These are phyloP conservation scores for Tolypocladium album DNA, from an alignment of 2,329 filamentous ascomycete species.

Conservation along the genomic window DNA sequence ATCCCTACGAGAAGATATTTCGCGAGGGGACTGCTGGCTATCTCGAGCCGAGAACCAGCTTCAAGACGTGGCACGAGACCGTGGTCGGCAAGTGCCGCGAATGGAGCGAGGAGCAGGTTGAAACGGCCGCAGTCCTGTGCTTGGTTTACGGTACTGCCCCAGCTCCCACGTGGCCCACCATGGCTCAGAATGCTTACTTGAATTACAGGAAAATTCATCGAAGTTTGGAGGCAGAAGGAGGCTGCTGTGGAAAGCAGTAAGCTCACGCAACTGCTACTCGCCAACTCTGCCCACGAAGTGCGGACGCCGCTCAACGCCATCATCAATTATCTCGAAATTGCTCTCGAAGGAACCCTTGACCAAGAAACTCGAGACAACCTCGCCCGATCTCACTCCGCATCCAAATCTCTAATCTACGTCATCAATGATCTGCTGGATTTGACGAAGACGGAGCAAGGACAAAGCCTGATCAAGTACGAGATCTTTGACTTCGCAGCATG, in stretches of 20 bases:
- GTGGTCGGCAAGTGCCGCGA: slow-evolving; percentile 74
- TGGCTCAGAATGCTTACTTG: slow-evolving; percentile 2
- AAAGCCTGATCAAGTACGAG: slow-evolving; percentile 69
- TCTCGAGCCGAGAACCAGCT: slow-evolving; percentile 69
- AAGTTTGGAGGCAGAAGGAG: slow-evolving; percentile 89
- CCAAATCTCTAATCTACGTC: slow-evolving; percentile 85
- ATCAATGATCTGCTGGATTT: slow-evolving; percentile 87
- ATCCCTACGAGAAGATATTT: slow-evolving; percentile 70
- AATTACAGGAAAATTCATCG: slow-evolving; percentile 58
- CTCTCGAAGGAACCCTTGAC: slow-evolving; percentile 70
- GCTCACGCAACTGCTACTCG: slow-evolving; percentile 65
- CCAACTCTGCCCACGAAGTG: slow-evolving; percentile 87
- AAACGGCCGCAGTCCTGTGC: slow-evolving; percentile 79
- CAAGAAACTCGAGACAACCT: slow-evolving; percentile 77
- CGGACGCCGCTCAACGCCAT: slow-evolving; percentile 86
- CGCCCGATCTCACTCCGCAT: slow-evolving; percentile 76
- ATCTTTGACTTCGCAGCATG: slow-evolving; percentile 62
- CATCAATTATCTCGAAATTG: slow-evolving; percentile 90
- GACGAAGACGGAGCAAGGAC: slow-evolving; percentile 79
- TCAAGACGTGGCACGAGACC: slow-evolving; percentile 72
- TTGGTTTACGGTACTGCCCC: slow-evolving; percentile 65
- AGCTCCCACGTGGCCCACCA: neutral
- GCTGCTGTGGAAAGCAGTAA: slow-evolving; percentile 72
- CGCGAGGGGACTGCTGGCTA: slow-evolving; percentile 63
- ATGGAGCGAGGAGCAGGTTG: slow-evolving; percentile 81